Evolutionary conservation across 192 early-diverging fungal genomes (phyloP).

Genomic region (Dissophora globulifera): DNA sequence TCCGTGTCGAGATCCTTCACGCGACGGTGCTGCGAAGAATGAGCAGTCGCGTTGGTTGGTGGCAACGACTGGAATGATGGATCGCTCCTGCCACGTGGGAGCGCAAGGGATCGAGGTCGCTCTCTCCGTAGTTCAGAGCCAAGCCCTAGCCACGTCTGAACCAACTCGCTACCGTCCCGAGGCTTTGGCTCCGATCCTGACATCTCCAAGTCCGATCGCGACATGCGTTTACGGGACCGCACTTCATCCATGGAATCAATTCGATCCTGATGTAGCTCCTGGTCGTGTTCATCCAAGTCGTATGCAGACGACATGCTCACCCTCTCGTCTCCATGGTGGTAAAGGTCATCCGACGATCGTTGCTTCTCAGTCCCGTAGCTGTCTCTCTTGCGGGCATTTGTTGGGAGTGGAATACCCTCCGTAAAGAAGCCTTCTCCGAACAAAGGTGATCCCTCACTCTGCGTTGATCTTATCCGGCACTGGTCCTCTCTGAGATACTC

Average conservation of each 20-base stretch:
- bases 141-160: not conserved
- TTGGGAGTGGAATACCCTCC: not conserved
- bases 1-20: not conserved
- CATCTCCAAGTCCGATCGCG: conserved; percentile 13
- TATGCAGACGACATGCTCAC: not conserved
- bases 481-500: not conserved
- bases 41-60: not conserved
- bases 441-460: not conserved
- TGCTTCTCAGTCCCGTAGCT: conserved; percentile 31
- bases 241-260: not conserved
- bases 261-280: conserved; percentile 1
- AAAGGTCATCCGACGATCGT: not conserved
- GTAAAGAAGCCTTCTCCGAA: not conserved
- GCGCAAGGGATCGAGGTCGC: conserved; percentile 5
- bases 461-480: not conserved
- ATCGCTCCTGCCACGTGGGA: conserved; percentile 7
- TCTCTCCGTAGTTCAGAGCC: conserved; percentile 3
- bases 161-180: not conserved
- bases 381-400: conserved; percentile 18
- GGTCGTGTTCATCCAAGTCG: not conserved
- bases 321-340: not conserved
- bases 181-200: not conserved
- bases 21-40: not conserved
- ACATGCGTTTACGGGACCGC: conserved; percentile 25
- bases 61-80: not conserved